Evolutionary conservation across 768 basidiomycete species (phyloP), one percentile per base, ranked within the genome.

Genomic region (Tricholoma terreum): DNA sequence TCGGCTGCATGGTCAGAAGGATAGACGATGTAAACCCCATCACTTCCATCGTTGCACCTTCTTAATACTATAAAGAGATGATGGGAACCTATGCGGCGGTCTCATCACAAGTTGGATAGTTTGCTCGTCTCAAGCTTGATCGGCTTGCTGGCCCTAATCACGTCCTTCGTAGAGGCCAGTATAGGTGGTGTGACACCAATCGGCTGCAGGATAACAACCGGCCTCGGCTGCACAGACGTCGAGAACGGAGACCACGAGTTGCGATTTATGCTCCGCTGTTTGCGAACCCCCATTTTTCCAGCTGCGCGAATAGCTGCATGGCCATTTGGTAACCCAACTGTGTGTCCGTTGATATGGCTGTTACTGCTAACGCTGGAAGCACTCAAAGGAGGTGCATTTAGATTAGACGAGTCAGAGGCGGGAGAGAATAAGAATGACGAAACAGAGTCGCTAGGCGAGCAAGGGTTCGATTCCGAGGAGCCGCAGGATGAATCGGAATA

Each of bases 271-370:
- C 74, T 78, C 58, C 74, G 75, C 61, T 77, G 76, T 66, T 75
- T 76, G 31, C 76, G 70, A 52, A 76, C 76, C 49, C 81, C 80
- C 15, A 78, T 71, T 66, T 76, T 76, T 50, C 79, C 80, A 10
- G 83, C 83, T 2, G 80, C 80, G 19, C 82, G 78, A 48, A 84
- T 82, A 33, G 80, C 80, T 14, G 76, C 73, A 61, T 71, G 72
- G 12, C 64, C 67, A 50, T 67, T 66, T 19, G 54, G 55, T 52
- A 51, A 59, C 22, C 30, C 51, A 22, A 48, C 49, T 12, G 53
- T 55, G 27, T 57, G 38, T 3, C 54, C 56, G 30, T 61, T 51
- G 33, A 55, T 50, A 45, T 59, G 62, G 8, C 65, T 56, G 22
- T 62, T 55, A 45, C 65, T 66, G 35, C 62, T 65, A 17, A 58